These are phyloP conservation scores for Phytophthora sp. DNA, from an alignment of 352 stramenopile genomes.

Conservation along the genomic window DNA sequence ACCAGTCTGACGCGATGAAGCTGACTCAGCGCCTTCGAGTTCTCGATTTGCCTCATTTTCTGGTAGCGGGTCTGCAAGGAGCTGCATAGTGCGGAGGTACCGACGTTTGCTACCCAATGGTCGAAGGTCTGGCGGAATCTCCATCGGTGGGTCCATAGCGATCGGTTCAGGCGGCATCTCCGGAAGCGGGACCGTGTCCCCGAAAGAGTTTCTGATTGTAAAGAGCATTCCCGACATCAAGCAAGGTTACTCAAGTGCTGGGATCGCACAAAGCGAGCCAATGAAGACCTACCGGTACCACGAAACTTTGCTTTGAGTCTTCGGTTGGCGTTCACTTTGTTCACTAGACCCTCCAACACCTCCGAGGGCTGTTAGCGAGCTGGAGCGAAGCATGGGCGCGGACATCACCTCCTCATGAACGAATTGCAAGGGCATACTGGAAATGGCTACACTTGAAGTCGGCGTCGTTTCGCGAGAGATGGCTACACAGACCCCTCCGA, in stretches of 20 bases:
- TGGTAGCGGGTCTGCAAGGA: conserved; percentile 38
- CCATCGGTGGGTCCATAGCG: conserved; percentile 54
- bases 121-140: conserved; percentile 58
- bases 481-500: conserved; percentile 22
- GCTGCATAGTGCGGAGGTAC: conserved; percentile 71
- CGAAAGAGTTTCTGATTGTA: conserved; percentile 64
- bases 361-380: conserved; percentile 6
- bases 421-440: conserved; percentile 21
- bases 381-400: conserved; percentile 5
- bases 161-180: conserved; percentile 47
- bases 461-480: conserved; percentile 27
- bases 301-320: conserved; percentile 44
- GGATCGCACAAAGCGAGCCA: not conserved
- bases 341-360: not conserved
- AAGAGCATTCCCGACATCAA: too few species aligned
- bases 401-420: not conserved
- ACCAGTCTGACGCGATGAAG: not conserved
- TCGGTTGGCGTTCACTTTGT: not conserved
- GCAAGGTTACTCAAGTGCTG: too few species aligned
- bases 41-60: conserved; percentile 10
- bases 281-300: conserved; percentile 71
- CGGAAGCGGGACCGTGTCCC: conserved; percentile 41
- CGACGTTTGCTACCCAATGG: conserved; percentile 48
- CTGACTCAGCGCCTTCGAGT: not conserved
- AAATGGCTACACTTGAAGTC: conserved; percentile 28